Base-by-base conservation (phyloP, 768 basidiomycete genomes). In the Chlorophyllum brunneum region DNA sequence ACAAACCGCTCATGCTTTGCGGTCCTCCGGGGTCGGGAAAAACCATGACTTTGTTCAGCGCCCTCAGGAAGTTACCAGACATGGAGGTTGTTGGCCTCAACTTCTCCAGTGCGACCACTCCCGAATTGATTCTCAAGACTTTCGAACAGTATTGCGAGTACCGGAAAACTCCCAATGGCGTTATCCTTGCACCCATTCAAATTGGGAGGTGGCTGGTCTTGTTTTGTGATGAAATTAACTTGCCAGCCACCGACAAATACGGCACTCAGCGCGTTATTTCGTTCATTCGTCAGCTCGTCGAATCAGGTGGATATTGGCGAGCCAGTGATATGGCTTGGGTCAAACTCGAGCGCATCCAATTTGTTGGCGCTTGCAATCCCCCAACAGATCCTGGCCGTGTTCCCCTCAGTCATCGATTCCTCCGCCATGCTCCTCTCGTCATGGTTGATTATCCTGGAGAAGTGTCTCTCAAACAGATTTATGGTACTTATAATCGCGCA, bases 131-230 rank as follows among this genome's bases (percentile, higher is more conserved):
- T 56, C 80, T 99, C 58, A 98, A 98, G 80, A 98, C 97, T 5
- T 98, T 99, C 67, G 97, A 98, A 66, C 97, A 99, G 70, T 97
- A 99, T 64, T 99, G 97, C 72, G 97, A 99, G 70, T 98, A 95
- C 64, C 81, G 95, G 50, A 98, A 98, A 72, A 98, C 97, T 3
- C 93, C 97, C 10, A 98, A 94, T 61, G 97, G 97, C n/a, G 90
- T 97, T 41, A 82, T 98, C 41, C 82, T 99, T 47, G 86, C 97
- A 2, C 97, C 97, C 8, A 71, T 87, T 3, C 94, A 98, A 63
- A 93, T 98, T 56, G 95, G 95, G 23, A 86, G 94, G 40, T 99
- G 97, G 97, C 79, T 99, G 43, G 95, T 99, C 29, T 88, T 99
- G n/a, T 99, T 99, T 74, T 99, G 97, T 67, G 97, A 99, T 66